phyloP scores from a whole-genome alignment of 2,329 filamentous ascomycete species.

The Trichoderma citrinoviride region DNA sequence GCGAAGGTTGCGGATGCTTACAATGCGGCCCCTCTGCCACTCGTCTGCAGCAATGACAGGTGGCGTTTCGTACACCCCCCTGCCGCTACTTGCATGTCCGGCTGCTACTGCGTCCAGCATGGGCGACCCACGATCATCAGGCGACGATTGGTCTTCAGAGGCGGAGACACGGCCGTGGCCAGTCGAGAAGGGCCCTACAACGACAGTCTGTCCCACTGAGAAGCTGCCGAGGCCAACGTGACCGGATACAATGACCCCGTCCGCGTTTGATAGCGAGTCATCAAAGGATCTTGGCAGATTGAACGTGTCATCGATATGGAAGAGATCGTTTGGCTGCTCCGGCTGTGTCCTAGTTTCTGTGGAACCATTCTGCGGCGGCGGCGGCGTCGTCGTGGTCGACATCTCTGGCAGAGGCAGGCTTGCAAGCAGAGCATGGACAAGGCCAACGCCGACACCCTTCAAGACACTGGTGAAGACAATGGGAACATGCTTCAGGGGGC shows the following conservation, averaged over 20 bases:
- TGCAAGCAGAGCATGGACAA: slow-evolving; percentile 77
- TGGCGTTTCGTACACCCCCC: slow-evolving; percentile 51
- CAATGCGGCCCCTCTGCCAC: slow-evolving; percentile 78
- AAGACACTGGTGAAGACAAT: slow-evolving; percentile 86
- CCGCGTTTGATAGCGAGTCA: slow-evolving; percentile 25
- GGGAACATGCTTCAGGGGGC: slow-evolving; percentile 61
- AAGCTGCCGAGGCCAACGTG: slow-evolving; percentile 77
- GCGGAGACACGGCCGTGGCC: slow-evolving; percentile 41
- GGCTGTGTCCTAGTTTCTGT: slow-evolving; percentile 56
- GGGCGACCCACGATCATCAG: slow-evolving; percentile 49
- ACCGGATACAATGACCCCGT: slow-evolving; percentile 76
- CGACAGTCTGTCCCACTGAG: slow-evolving; percentile 71
- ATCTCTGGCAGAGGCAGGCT: slow-evolving; percentile 64
- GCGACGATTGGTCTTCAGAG: slow-evolving; percentile 48
- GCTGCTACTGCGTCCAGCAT: slow-evolving; percentile 53
- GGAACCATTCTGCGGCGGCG: slow-evolving; percentile 48
- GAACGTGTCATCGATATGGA: slow-evolving; percentile 91
- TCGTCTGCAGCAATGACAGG: slow-evolving; percentile 57
- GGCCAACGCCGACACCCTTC: slow-evolving; percentile 75
- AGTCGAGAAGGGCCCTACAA: slow-evolving; percentile 73
- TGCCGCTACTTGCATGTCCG: slow-evolving; percentile 52
- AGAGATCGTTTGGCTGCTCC: slow-evolving; percentile 63
- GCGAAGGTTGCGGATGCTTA: slow-evolving; percentile 84
- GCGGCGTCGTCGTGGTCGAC: slow-evolving; percentile 49
- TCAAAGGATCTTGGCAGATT: slow-evolving; percentile 63